These are phyloP conservation scores for Diaporthe amygdali DNA, from an alignment of 2,329 filamentous ascomycete species.

Conservation along the genomic window DNA sequence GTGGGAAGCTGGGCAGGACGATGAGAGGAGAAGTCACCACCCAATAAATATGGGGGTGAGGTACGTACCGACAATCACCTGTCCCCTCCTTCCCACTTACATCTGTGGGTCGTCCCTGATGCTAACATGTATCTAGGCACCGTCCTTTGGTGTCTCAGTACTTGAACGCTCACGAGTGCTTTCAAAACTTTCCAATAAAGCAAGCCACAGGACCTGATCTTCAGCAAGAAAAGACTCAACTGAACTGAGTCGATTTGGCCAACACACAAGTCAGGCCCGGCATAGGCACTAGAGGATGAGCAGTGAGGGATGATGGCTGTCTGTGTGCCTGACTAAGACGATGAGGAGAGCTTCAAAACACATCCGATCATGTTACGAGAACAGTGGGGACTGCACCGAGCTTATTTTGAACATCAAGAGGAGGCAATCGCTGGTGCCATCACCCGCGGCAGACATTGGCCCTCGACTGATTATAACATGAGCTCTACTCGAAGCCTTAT, in stretches of 20 bases:
- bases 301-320: not conserved
- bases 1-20: not conserved
- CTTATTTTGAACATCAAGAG: not conserved
- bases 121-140: not conserved
- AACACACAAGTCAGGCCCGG: not conserved
- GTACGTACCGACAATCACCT: not conserved
- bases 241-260: not conserved
- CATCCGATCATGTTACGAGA: not conserved
- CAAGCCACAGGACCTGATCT: not conserved
- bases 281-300: not conserved
- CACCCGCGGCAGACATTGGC: not conserved
- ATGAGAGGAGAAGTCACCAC: not conserved
- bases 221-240: not conserved
- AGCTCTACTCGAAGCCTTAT: not conserved
- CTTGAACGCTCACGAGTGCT: not conserved
- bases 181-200: not conserved
- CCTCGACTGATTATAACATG: not conserved
- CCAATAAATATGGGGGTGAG: not conserved
- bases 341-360: not conserved
- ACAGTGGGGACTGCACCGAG: not conserved
- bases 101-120: not conserved
- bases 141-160: not conserved
- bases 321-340: slow-evolving; percentile 1
- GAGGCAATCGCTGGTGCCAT: not conserved
- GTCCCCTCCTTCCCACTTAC: not conserved